Evolutionary conservation across 352 stramenopile species (phyloP), one percentile per base, ranked within the genome.

Genomic region (Pilasporangium apinafurcum): DNA sequence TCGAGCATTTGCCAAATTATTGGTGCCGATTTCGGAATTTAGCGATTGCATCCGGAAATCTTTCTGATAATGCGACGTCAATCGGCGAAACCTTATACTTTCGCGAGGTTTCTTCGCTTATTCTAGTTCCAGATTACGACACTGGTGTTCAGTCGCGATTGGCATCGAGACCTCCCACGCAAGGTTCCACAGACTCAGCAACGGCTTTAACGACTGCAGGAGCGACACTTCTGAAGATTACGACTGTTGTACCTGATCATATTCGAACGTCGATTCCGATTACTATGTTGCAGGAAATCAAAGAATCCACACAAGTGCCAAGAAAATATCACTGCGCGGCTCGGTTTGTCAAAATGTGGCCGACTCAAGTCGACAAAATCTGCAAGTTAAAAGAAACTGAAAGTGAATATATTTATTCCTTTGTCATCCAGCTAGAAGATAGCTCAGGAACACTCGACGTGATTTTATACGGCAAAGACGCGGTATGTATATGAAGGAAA

Each of bases 11-110:
- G 14, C 50, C 59, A 5, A 46, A 29, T 1, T 49, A 76, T 8
- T 91, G 78, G 78, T 86, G 69, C 37, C 78, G 78, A 16, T 88
- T 91, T 31, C 70, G 78, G 20, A 91, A 91, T 35, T 48, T 91
- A 17, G 52, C 67, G 1, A 56, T 91, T 3, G 61, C 55, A 17
- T n/a, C n/a, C n/a, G n/a, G 49, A 53, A n/a, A 56, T 68, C 21
- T 60, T 71, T 22, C 51, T 43, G 6, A 44, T 53, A 10, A 44
- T 52, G 9, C 5, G 13, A 17, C 37, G 47, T 30, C 30, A 27
- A 8, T 21, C 41, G 33, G 8, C 16, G 48, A 62, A 41, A 42
- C 54, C 8, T 50, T 91, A 13, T 73, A 73, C 17, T 91, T 91
- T 41, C 68, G 68, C 7, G 78, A 91, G 40, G 72, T 81, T 3